Percentiles rank a stretch among this genome's conserved stretches.
phyloP scores from a whole-genome alignment of 164 flowering plant genomes.

The Stephania japonica region DNA sequence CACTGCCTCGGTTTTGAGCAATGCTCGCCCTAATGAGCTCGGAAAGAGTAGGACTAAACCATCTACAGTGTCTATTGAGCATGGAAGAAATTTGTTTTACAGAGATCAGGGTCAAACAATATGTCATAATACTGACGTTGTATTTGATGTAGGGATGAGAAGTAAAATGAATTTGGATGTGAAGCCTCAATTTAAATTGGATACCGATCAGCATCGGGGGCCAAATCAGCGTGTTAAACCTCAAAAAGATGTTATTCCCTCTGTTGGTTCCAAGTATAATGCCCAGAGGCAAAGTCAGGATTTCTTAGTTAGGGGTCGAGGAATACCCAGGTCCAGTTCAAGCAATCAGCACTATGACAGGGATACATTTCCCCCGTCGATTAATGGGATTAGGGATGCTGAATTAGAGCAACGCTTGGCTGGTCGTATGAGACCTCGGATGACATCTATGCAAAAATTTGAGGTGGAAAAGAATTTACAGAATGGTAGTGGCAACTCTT shows the following conservation, averaged over 20 bases:
- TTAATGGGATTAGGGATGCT: constrained; percentile 38
- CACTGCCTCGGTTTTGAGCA: constrained; percentile 18
- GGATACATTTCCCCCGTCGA: constrained; percentile 26
- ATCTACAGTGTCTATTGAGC: constrained; percentile 14
- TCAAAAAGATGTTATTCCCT: constrained; percentile 21
- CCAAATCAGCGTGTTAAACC: constrained; percentile 23
- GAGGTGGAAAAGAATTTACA: constrained; percentile 11
- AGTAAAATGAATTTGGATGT: constrained; percentile 14
- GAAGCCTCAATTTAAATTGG: constrained; percentile 18
- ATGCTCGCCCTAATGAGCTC: constrained; percentile 25
- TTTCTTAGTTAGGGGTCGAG: constrained; percentile 23
- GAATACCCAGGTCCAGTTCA: constrained; percentile 28
- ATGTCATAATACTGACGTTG: constrained; percentile 14
- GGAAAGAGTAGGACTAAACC: constrained; percentile 23
- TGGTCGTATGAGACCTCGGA: constrained; percentile 20
- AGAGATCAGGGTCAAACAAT: constrained; percentile 16
- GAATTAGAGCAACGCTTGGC: constrained; percentile 32
- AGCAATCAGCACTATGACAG: constrained; percentile 30
- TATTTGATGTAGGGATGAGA: constrained; percentile 7
- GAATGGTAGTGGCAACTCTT: constrained; percentile 24
- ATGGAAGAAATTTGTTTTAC: constrained; percentile 23
- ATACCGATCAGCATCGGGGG: constrained; percentile 20
- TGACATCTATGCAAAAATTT: constrained; percentile 30
- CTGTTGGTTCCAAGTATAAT: constrained; percentile 23
- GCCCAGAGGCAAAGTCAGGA: constrained; percentile 27